Percentiles rank a stretch among this genome's conserved stretches.
Conservation (phyloP, 768 basidiomycete species). For the Hirschioporus abietinus region DNA sequence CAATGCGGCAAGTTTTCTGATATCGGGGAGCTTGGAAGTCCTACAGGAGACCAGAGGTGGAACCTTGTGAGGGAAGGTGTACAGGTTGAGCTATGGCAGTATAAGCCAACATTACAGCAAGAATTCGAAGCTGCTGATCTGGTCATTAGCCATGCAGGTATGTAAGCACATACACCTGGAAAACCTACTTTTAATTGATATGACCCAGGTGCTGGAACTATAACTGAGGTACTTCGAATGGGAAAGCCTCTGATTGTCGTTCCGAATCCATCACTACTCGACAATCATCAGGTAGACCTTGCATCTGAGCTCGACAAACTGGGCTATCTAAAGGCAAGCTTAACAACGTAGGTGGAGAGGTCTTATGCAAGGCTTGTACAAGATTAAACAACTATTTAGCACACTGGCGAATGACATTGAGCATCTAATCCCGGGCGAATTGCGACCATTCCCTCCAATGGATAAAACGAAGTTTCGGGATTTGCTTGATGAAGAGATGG, state of each 20-base stretch:
- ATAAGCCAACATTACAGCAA: constrained; percentile 64
- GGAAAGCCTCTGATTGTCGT: constrained; percentile 79
- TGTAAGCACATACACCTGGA: constrained; percentile 17
- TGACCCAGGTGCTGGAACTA: constrained; percentile 82
- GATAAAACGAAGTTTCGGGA: constrained; percentile 57
- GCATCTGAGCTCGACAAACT: constrained; percentile 59
- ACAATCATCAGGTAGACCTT: constrained; percentile 92
- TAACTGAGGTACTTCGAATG: constrained; percentile 77
- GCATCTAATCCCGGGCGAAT: constrained; percentile 36
- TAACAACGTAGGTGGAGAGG: constrained; percentile 49
- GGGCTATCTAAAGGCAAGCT: constrained; percentile 53
- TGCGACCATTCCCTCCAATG: constrained; percentile 62
- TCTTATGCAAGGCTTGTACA: neutral
- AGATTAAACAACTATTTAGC: constrained; percentile 8
- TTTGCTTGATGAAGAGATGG: constrained; percentile 76
- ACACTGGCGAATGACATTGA: constrained; percentile 48
- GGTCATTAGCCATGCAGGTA: constrained; percentile 93
- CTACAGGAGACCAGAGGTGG: constrained; percentile 14
- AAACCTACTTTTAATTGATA: neutral
- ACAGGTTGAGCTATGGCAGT: constrained; percentile 61
- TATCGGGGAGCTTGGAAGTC: constrained; percentile 1
- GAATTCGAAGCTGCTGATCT: constrained; percentile 65
- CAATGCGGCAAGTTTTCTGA: constrained; percentile 69
- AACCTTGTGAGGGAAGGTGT: constrained; percentile 34
- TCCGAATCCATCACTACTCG: constrained; percentile 82